Base-by-base conservation (phyloP, 192 early-diverging fungal genomes). In the Coemansia sp. region DNA sequence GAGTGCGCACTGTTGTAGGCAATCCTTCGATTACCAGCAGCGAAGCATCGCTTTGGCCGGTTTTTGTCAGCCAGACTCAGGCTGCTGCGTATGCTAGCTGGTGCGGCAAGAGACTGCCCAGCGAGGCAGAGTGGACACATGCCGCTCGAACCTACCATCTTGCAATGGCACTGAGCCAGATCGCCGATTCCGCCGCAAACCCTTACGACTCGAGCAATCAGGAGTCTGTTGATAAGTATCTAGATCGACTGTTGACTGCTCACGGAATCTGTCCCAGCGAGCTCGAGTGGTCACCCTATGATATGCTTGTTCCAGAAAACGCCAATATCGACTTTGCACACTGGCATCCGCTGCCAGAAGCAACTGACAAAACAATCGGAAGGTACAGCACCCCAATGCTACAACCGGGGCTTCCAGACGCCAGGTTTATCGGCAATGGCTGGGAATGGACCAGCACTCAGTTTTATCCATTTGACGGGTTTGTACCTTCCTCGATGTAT, bases 391-490 rank as follows among this genome's bases (percentile, higher is more conserved):
- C 14, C 16, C 1, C 20, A 25, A 32, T 36, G 22, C 20, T 16
- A 18, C n/a, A 3, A 14, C 3, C 34, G 4, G 48, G 38, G 16
- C 33, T 48, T 29, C 50, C 40, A 33, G 56, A 83, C 1, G 82
- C 73, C 0, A 60, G 69, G 0, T 73, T 80, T 54, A 54, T 75
- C 59, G 73, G 83, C 3, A 80, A 84, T 48, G 83, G 88, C 0
- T 97, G 93, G 93, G 95, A 96, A 51, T 91, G 88, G 91, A 94
- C 94, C 0, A 51, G 70, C 2, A 95, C 92, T 0, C 61, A 73
- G 40, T 90, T 90, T 66, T 83, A 81, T 6, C 68, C 78, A 6
- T 75, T 87, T 66, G 76, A 78, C 3, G 87, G 88, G 5, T 96
- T 92, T 61, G 67, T 76, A 50, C 62, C 82, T 7, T 89, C 88